These are phyloP conservation scores for Yarrowia sp. DNA, from an alignment of 805 yeast species.

Conservation along the genomic window DNA sequence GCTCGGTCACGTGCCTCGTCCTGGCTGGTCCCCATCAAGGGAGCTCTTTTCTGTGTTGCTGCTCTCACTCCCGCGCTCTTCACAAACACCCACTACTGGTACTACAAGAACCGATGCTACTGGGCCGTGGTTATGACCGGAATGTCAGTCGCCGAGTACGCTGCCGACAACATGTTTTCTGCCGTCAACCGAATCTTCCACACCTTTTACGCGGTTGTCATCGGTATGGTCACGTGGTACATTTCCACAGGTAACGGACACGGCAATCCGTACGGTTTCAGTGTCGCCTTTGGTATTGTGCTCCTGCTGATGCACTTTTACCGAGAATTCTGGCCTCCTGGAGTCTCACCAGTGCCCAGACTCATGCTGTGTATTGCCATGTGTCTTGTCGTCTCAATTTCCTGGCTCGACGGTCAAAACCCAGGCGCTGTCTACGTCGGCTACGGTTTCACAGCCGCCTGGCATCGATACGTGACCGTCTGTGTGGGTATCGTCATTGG, in stretches of 20 bases:
- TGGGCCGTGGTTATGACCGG: slow-evolving; percentile 50
- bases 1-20: slow-evolving; percentile 16
- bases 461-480: slow-evolving; percentile 50
- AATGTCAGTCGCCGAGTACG: slow-evolving; percentile 47
- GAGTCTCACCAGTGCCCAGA: slow-evolving; percentile 45
- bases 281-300: slow-evolving; percentile 41
- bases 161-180: slow-evolving; percentile 49
- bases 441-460: slow-evolving; percentile 48
- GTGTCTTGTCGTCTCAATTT: slow-evolving; percentile 48
- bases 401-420: slow-evolving; percentile 47
- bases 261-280: slow-evolving; percentile 49
- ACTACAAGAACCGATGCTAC: slow-evolving; percentile 44
- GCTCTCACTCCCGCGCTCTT: slow-evolving; percentile 46
- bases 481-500: slow-evolving; percentile 48
- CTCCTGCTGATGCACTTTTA: slow-evolving; percentile 40
- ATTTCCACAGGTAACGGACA: slow-evolving; percentile 49
- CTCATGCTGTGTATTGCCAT: slow-evolving; percentile 47
- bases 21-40: slow-evolving; percentile 44
- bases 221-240: slow-evolving; percentile 51
- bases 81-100: slow-evolving; percentile 45
- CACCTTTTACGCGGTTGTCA: slow-evolving; percentile 47
- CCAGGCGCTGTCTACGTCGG: slow-evolving; percentile 44
- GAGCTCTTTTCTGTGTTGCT: slow-evolving; percentile 44
- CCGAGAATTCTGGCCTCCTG: slow-evolving; percentile 48
- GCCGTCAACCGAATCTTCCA: slow-evolving; percentile 45